phyloP scores from a whole-genome alignment of 225 moss, liverwort and hornwort genomes.

The Climacium dendroides region DNA sequence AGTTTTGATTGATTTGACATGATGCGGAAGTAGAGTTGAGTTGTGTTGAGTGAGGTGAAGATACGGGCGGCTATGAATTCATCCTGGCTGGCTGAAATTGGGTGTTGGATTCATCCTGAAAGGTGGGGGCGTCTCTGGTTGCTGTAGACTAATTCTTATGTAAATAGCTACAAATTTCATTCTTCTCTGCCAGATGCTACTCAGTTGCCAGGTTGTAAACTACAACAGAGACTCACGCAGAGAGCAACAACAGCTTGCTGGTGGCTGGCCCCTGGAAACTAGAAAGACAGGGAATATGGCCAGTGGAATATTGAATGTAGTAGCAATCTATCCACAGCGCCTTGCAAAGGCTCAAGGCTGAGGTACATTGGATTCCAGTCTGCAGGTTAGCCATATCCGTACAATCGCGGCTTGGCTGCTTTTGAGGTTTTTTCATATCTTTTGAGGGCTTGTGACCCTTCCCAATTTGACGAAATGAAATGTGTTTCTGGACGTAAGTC shows the following conservation, averaged over 20 bases:
- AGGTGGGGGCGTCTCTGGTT: conserved; percentile 49
- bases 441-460: conserved; percentile 39
- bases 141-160: conserved; percentile 98
- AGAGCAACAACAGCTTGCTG: conserved; percentile 40
- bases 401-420: conserved; percentile 42
- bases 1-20: conserved; percentile 40
- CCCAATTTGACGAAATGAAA: conserved; percentile 55
- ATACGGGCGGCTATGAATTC: conserved; percentile 28
- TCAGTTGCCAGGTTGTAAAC: conserved; percentile 65
- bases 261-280: conserved; percentile 12
- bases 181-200: conserved; percentile 69
- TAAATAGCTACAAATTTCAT: conserved; percentile 95
- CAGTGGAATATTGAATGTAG: conserved; percentile 32
- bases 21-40: conserved; percentile 22
- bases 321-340: conserved; percentile 36
- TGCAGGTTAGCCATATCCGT: conserved; percentile 42
- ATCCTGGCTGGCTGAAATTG: conserved; percentile 30
- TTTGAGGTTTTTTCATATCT: conserved; percentile 35
- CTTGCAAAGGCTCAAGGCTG: conserved; percentile 35
- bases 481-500: conserved; percentile 45
- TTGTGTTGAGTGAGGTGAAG: conserved; percentile 38
- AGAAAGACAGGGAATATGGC: background rate
- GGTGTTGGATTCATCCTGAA: conserved; percentile 23
- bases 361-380: conserved; percentile 51
- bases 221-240: conserved; percentile 32